Evolutionary conservation across 306 rosid genomes (phyloP), one percentile per base, ranked within the genome.

Genomic region (Delonix regia): DNA sequence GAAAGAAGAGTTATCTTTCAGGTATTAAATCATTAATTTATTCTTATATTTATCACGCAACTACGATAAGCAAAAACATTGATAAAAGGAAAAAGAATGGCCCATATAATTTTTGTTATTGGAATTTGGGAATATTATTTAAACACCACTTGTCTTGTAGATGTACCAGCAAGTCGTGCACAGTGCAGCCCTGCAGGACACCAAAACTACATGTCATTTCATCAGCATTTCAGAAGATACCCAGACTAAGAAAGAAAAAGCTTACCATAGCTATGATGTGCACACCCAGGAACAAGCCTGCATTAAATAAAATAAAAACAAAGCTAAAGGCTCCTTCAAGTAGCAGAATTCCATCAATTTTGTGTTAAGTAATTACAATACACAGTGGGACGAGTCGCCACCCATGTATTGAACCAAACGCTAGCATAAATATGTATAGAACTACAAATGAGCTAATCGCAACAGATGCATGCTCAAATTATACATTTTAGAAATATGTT

Each of bases 211-310:
- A 21, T 14, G 81, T 71, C 45, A 75, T 42, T 73, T 77, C 66
- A 52, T 66, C 69, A 79, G 73, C 24, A 61, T 65, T 76, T 77
- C 66, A 69, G 60, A 39, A 68, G 61, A 75, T 72, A 75, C 25
- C 51, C 56, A 36, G 71, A 77, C 45, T 69, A 71, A 73, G 12
- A 82, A 47, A 77, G 73, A 55, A 74, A 83, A 81, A 67, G 49
- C 86, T 77, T 78, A 92, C 97, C 99, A 57, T 84, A 94, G 87
- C 99, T 90, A 79, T 84, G 91, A 84, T 83, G 97, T 49, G 90
- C 93, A 42, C 80, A 88, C 59, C 97, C 99, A 6, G 97, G 96
- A 79, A 92, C 89, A 73, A 92, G 90, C 85, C 99, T 95, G 91
- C 84, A 47, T 84, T 49, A 47, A 74, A 72, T 61, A 83, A 71